Evolutionary conservation across 805 yeast genomes (phyloP).

Genomic region (Candida insectorum): DNA sequence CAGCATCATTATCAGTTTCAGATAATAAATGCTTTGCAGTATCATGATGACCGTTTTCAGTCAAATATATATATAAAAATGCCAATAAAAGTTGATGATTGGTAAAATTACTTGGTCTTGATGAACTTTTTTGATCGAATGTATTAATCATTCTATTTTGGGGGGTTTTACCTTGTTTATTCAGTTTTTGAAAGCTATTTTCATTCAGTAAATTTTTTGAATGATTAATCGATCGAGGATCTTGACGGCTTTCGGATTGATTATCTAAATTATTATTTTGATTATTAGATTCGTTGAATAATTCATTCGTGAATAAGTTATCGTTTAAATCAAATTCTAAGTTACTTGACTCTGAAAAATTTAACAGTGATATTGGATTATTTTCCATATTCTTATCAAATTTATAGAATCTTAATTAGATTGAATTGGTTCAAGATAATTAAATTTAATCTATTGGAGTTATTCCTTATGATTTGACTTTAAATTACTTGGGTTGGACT

Average conservation of each 20-base stretch:
- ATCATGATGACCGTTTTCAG: conserved; percentile 45
- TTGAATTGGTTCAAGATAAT: too few species aligned
- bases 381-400: conserved; percentile 8
- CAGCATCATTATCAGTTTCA: conserved; percentile 11
- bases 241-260: too few species aligned
- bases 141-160: background rate
- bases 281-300: conserved; percentile 4
- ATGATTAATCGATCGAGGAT: too few species aligned
- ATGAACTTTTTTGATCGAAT: conserved; percentile 1
- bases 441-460: too few species aligned
- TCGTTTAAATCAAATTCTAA: conserved; percentile 10
- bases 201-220: background rate
- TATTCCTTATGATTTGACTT: background rate
- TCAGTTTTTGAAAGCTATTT: background rate
- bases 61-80: conserved; percentile 49
- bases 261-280: too few species aligned
- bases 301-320: conserved; percentile 7
- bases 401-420: too few species aligned
- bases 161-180: background rate
- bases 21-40: conserved; percentile 46
- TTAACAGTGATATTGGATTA: conserved; percentile 8
- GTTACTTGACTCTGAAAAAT: conserved; percentile 7
- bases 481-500: background rate
- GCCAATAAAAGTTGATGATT: conserved; percentile 47
- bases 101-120: too few species aligned